phyloP scores from a whole-genome alignment of 2,329 filamentous ascomycete genomes.

The Thelonectria discophora region DNA sequence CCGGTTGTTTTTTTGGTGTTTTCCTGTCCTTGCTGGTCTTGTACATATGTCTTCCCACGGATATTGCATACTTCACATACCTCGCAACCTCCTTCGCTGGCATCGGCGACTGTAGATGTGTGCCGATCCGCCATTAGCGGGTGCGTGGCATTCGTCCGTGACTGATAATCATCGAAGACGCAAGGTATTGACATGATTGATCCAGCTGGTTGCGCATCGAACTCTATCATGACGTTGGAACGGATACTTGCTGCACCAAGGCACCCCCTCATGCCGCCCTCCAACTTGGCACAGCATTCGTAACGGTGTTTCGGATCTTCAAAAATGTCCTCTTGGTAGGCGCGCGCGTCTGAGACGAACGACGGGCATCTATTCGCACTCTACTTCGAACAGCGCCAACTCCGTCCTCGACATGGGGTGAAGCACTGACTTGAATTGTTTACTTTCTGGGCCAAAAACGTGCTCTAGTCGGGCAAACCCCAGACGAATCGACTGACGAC shows the following conservation, averaged over 20 bases:
- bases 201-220: neutral
- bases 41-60: neutral
- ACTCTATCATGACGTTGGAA: constrained; percentile 10
- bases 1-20: constrained; percentile 22
- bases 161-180: neutral
- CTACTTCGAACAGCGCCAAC: neutral
- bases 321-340: constrained; percentile 1
- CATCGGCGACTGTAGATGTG: neutral
- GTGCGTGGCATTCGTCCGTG: neutral
- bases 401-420: neutral
- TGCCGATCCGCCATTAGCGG: neutral
- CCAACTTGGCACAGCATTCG: neutral
- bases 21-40: neutral
- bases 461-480: neutral
- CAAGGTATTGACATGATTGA: too few species aligned
- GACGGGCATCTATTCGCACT: constrained; percentile 18
- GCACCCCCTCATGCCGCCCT: neutral
- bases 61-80: neutral
- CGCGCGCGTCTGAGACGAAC: constrained; percentile 29
- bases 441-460: neutral
- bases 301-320: constrained; percentile 9
- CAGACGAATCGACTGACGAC: constrained; percentile 13
- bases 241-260: constrained; percentile 12
- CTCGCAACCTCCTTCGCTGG: neutral
- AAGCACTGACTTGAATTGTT: constrained; percentile 13